Base-by-base conservation (phyloP, 2,329 filamentous ascomycete species). In the Penicillium corylophilum region DNA sequence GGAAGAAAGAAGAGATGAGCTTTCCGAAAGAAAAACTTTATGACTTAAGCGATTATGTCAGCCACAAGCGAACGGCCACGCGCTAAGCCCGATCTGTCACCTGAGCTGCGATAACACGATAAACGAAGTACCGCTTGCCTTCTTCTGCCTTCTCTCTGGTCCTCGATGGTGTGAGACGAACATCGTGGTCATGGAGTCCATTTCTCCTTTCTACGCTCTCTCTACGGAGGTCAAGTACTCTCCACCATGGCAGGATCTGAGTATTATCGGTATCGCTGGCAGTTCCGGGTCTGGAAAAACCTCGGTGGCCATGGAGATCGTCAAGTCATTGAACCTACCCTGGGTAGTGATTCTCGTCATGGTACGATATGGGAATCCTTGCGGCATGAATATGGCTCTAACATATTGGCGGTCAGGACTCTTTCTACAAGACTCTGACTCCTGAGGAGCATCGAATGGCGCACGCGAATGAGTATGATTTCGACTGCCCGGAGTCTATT, bases 341-440 rank as follows among this genome's bases (percentile, higher is more conserved):
- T 99, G 94, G 93, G 94, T 99, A 55, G 92, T 96, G 44, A 96
- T 99, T 73, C 75, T 99, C 64, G 95, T 92, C 38, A 97, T 99
- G 87, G 90, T 93, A 80, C 67, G 77, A 67, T 51, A 18, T 20
- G 28, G 7, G 18, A 35, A 15, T 13, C 6, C 16, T 40, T 12
- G 23, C 12, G 10, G 24, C 23, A 24, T 18, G n/a, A 36, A 23
- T 20, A 38, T 43, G 47, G 24, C 35, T 60, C 59, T 63, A 57
- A 64, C 55, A 42, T 56, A 45, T 29, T 31, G 44, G 46, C 26
- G 51, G 50, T 56, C 64, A 95, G 90, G 94, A 99, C 73, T 96
- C 93, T 12, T 99, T 96, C 73, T 99, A 99, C 77, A 97, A 96
- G 74, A 88, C 87, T 16, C 77, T 99, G 62, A 88, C 84, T 16